Evolutionary conservation across 2,329 filamentous ascomycete genomes (phyloP).

Genomic region (Penicillium sp.): DNA sequence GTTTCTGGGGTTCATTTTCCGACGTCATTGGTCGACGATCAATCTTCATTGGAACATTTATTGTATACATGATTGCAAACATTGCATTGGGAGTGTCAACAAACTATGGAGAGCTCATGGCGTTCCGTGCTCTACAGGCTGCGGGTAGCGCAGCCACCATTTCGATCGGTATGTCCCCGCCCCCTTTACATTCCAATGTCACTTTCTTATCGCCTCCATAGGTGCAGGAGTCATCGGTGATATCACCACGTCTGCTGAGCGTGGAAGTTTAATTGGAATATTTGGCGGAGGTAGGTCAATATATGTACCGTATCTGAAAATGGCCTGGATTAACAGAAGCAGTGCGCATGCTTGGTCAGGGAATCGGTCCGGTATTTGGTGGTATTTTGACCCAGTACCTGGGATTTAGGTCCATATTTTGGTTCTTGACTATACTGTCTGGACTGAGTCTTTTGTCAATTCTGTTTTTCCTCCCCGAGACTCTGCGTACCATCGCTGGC

Average conservation of each 20-base stretch:
- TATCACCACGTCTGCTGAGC: conserved; percentile 42
- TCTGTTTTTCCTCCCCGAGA: conserved; percentile 52
- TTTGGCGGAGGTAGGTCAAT: conserved; percentile 41
- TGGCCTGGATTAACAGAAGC: conserved; percentile 1
- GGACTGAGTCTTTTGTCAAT: conserved; percentile 44
- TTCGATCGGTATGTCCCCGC: conserved; percentile 45
- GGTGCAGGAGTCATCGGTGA: conserved; percentile 49
- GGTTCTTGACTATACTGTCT: conserved; percentile 46
- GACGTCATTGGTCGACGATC: conserved; percentile 53
- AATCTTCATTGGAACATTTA: conserved; percentile 52
- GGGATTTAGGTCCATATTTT: conserved; percentile 48
- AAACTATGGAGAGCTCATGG: conserved; percentile 50
- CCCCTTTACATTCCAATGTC: conserved; percentile 4
- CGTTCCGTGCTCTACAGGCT: conserved; percentile 54
- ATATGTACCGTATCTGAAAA: neutral
- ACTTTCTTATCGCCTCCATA: conserved; percentile 13
- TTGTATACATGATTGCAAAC: conserved; percentile 54
- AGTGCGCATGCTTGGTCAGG: conserved; percentile 51
- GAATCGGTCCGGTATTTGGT: conserved; percentile 51
- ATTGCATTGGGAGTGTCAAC: conserved; percentile 50
- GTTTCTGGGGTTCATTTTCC: conserved; percentile 55
- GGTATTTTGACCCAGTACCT: conserved; percentile 37
- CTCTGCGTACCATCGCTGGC: conserved; percentile 50
- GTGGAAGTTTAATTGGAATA: conserved; percentile 45
- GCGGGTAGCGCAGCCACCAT: conserved; percentile 55